Base-by-base conservation (phyloP, 768 basidiomycete genomes). In the Leccinum rimulosum region DNA sequence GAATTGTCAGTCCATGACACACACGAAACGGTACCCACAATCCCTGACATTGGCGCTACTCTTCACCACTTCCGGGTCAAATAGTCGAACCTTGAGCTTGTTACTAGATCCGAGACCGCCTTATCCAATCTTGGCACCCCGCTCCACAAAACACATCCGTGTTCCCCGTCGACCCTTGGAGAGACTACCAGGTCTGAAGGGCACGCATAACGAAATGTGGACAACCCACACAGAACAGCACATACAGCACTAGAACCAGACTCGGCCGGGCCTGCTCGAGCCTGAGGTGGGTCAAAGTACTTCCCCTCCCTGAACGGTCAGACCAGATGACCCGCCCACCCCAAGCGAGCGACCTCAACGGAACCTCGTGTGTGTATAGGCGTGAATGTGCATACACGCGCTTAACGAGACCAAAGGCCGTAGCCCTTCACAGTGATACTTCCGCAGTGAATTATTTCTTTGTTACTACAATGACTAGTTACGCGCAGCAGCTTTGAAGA, bases 331-430 rank as follows among this genome's bases (percentile, higher is more conserved):
- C 11, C 43, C 43, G 6, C 52, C 12, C 31, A 28, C 31, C 17
- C 10, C 6, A 62, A 49, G 61, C 61, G 50, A 52, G 52, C 22
- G 10, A 63, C 51, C 61, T 63, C 27, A 45, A 52, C 36, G 28
- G 49, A 59, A 40, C 61, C 61, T 58, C 61, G 52, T 64, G 62
- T 50, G 25, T 14, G 31, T 17, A 8, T 35, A 38, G 7, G 36
- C 36, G 36, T 10, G 40, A n/a, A 43, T 43, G 11, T 6, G 9
- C n/a, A 11, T 45, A 11, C 5, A 11, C 8, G 19, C 43, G 43
- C 43, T 12, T 45, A 12, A 22, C 43, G 19, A 45, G 19, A 22
- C 5, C 43, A 19, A 11, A 19, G 10, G 10, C 40, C 40, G 40
- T 19, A 43, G n/a, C 40, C 43, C 43, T 45, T 45, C 43, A 45